phyloP scores from a whole-genome alignment of 2,329 filamentous ascomycete species.

The Fusarium anguioides region DNA sequence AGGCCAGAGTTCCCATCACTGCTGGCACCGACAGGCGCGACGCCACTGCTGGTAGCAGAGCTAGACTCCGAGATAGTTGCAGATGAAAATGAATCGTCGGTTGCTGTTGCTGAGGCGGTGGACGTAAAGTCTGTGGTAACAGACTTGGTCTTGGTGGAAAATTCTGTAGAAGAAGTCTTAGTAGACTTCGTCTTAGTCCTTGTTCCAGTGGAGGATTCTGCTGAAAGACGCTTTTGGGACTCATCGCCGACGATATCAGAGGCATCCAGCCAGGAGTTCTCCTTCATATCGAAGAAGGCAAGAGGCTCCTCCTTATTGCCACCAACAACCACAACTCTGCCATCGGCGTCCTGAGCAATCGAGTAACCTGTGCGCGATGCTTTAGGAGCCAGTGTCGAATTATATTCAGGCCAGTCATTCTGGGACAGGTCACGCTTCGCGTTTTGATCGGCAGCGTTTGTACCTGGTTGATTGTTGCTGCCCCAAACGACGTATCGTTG shows the following conservation, averaged over 20 bases:
- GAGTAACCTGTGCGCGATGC: slow-evolving; percentile 72
- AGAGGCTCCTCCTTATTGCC: slow-evolving; percentile 75
- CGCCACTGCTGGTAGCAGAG: slow-evolving; percentile 39
- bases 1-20: slow-evolving; percentile 47
- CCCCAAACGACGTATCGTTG: slow-evolving; percentile 75
- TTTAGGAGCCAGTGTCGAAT: slow-evolving; percentile 75
- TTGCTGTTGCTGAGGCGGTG: slow-evolving; percentile 30
- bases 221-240: slow-evolving; percentile 54
- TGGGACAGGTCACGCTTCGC: slow-evolving; percentile 61
- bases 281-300: slow-evolving; percentile 78
- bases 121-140: slow-evolving; percentile 36
- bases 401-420: slow-evolving; percentile 80
- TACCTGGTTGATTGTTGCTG: slow-evolving; percentile 65
- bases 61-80: slow-evolving; percentile 43
- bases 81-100: slow-evolving; percentile 38
- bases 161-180: slow-evolving; percentile 36
- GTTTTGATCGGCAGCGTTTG: slow-evolving; percentile 57
- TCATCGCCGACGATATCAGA: slow-evolving; percentile 68
- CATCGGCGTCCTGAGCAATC: slow-evolving; percentile 73
- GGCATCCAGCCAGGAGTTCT: slow-evolving; percentile 83
- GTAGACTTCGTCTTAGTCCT: slow-evolving; percentile 31
- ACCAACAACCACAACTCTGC: slow-evolving; percentile 81
- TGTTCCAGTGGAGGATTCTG: slow-evolving; percentile 13
- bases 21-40: slow-evolving; percentile 44
- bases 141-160: slow-evolving; percentile 46